Evolutionary conservation across 768 basidiomycete genomes (phyloP).

Genomic region (Auriscalpium orientale): DNA sequence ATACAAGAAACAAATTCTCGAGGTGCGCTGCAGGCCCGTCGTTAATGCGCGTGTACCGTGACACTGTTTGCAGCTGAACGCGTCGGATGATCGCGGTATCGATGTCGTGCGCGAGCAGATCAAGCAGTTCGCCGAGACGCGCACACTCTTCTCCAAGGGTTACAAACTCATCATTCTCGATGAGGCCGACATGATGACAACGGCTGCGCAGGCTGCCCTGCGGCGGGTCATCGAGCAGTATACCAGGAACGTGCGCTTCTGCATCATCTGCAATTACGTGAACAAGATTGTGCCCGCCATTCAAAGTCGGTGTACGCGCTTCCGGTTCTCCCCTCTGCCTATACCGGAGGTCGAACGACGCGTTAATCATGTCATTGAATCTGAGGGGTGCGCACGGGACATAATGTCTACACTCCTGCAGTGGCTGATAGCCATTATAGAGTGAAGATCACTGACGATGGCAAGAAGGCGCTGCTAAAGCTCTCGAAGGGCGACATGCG

Average conservation of each 20-base stretch:
- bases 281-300: conserved; percentile 99
- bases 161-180: conserved; percentile 98
- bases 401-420: neutral
- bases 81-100: conserved; percentile 96
- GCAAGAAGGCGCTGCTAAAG: conserved; percentile 83
- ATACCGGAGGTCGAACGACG: conserved; percentile 80
- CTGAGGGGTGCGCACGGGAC: conserved; percentile 59
- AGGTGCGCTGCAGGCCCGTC: conserved; percentile 41
- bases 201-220: conserved; percentile 92
- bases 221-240: conserved; percentile 98
- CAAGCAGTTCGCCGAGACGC: conserved; percentile 95
- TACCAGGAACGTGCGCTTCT: conserved; percentile 97
- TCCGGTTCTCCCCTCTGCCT: conserved; percentile 92
- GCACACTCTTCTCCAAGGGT: conserved; percentile 84
- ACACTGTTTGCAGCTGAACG: conserved; percentile 63
- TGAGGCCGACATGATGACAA: conserved; percentile 99
- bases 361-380: conserved; percentile 67
- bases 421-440: conserved; percentile 32
- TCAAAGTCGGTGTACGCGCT: conserved; percentile 96
- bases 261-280: conserved; percentile 99
- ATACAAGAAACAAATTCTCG: conserved; percentile 88
- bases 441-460: conserved; percentile 80
- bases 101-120: conserved; percentile 99
- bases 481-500: conserved; percentile 98
- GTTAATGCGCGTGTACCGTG: conserved; percentile 1